Evolutionary conservation across 371 early-diverging fungal genomes (phyloP).

Genomic region (Mycotypha africana): DNA sequence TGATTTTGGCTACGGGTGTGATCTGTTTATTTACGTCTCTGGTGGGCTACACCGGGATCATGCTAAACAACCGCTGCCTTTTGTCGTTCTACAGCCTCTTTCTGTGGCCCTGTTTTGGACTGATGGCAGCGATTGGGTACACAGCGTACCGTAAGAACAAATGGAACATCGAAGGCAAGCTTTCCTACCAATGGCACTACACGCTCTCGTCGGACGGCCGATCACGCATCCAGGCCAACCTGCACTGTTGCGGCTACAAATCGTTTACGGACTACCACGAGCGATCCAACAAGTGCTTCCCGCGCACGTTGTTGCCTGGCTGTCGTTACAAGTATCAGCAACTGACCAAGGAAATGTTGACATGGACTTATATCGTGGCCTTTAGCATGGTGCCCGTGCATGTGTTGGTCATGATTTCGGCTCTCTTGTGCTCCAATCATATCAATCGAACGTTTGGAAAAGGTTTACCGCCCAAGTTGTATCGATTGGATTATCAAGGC

Average conservation of each 20-base stretch:
- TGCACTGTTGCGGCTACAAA: conserved; percentile 59
- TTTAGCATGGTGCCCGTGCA: conserved; percentile 45
- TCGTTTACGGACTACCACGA: conserved; percentile 49
- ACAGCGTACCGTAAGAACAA: conserved; percentile 43
- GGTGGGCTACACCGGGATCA: conserved; percentile 50
- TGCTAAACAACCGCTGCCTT: conserved; percentile 44
- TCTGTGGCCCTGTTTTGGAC: conserved; percentile 51
- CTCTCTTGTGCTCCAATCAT: conserved; percentile 53
- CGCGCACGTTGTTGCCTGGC: conserved; percentile 48
- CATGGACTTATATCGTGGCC: conserved; percentile 39
- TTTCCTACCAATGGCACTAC: conserved; percentile 50
- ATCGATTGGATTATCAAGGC: conserved; percentile 43
- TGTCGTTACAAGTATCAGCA: conserved; percentile 46
- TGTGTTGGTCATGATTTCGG: conserved; percentile 43
- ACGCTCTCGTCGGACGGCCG: conserved; percentile 29
- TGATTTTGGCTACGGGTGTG: conserved; percentile 41
- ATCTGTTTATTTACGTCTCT: conserved; percentile 44
- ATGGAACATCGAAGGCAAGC: conserved; percentile 41
- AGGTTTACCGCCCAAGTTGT: conserved; percentile 43
- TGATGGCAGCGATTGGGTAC: conserved; percentile 54
- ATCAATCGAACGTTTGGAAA: conserved; percentile 49
- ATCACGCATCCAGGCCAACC: conserved; percentile 37
- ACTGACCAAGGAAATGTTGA: conserved; percentile 38
- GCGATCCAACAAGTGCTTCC: conserved; percentile 52
- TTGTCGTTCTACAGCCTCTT: conserved; percentile 45